Percentiles rank a stretch among this genome's conserved stretches.
phyloP scores from a whole-genome alignment of 2,329 filamentous ascomycete genomes.

The Neofusicoccum ribis region DNA sequence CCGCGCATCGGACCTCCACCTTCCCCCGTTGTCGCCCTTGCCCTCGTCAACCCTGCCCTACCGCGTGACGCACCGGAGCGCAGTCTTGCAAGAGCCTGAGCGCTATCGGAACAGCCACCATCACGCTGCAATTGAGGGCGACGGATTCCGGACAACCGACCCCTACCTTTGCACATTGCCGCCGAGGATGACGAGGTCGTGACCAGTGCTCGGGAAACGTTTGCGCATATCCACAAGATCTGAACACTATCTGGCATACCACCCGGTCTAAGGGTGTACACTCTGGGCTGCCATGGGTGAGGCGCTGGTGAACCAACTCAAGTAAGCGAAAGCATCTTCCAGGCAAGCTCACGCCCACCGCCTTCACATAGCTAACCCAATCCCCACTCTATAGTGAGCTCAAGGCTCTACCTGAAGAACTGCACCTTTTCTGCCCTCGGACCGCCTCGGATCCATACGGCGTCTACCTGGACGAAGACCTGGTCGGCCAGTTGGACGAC shows the following conservation, averaged over 20 bases:
- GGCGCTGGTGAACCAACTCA: conserved; percentile 17
- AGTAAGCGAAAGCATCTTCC: not conserved
- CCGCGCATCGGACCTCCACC: not conserved
- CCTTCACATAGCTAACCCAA: not conserved
- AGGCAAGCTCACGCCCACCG: not conserved
- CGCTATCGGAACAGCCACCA: no score
- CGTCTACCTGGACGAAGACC: conserved; percentile 49
- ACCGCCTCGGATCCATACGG: conserved; percentile 32
- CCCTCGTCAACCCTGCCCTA: not conserved
- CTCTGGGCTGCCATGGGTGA: conserved; percentile 14
- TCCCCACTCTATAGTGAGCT: conserved; percentile 33
- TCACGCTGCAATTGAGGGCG: not conserved
- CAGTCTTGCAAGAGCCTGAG: not conserved
- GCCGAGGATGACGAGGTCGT: not conserved
- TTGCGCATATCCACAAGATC: not conserved
- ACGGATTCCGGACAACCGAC: not conserved
- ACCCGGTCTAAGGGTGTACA: not conserved
- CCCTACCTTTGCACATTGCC: not conserved
- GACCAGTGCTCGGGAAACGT: not conserved
- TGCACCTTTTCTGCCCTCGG: conserved; percentile 53
- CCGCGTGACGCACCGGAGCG: not conserved
- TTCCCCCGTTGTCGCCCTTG: not conserved
- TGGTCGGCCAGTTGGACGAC: conserved; percentile 34
- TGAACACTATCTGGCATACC: not conserved
- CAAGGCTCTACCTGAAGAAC: conserved; percentile 36